Conservation (phyloP, 1,284 basidiomycete species). For the Fomes fomentarius region DNA sequence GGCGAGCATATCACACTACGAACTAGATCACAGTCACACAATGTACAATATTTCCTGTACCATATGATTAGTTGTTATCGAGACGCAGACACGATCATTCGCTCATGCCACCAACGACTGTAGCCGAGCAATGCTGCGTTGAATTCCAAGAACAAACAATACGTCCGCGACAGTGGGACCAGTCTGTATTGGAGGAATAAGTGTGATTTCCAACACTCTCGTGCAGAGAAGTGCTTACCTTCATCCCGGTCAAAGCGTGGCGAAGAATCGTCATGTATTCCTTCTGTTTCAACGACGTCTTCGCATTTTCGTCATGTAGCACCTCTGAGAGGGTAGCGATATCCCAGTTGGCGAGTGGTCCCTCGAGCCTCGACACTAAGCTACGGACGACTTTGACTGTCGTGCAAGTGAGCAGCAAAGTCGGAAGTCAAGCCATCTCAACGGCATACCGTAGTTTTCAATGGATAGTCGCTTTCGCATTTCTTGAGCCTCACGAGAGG, state of each 20-base stretch:
- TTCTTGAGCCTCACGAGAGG: conserved; percentile 52
- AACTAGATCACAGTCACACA: not conserved
- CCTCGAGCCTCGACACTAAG: conserved; percentile 17
- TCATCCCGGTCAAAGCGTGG: conserved; percentile 79
- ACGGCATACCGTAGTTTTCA: conserved; percentile 23
- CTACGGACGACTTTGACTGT: conserved; percentile 21
- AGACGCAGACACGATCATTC: not conserved
- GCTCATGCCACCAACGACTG: not conserved
- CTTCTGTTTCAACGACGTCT: conserved; percentile 49
- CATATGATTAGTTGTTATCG: no score
- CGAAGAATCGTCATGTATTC: conserved; percentile 73
- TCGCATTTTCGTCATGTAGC: conserved; percentile 49
- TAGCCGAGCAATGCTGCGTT: conserved; percentile 38
- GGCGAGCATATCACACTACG: conserved; percentile 4
- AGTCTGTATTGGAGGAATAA: conserved; percentile 33
- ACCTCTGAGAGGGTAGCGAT: conserved; percentile 41
- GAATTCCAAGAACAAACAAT: conserved; percentile 45
- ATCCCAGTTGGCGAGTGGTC: conserved; percentile 9
- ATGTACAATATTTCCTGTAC: conserved; percentile 8
- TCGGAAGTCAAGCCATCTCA: not conserved
- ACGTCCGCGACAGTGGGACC: conserved; percentile 53
- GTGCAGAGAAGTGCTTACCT: conserved; percentile 47
- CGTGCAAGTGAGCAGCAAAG: not conserved
- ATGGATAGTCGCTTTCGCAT: conserved; percentile 52
- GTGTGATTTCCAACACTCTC: not conserved